Conservation (phyloP, 148 eudicot genomes). For the Rhododendron williamsianum region DNA sequence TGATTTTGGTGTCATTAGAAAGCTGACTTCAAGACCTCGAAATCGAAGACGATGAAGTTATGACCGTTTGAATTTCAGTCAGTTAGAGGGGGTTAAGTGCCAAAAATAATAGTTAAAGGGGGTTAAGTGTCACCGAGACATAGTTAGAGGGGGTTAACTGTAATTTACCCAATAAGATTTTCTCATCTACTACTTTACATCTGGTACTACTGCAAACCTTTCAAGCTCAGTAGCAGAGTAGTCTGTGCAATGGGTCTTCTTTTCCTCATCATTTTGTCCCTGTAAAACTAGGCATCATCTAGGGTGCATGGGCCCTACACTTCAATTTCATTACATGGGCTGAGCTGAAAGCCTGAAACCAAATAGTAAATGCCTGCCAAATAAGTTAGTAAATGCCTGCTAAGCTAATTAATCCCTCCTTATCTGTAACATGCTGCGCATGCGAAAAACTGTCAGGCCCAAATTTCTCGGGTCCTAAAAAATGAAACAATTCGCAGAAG, state of each 20-base stretch:
- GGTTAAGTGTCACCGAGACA: too few relatives aligned
- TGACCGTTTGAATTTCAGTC: too few relatives aligned
- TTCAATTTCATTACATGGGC: not conserved
- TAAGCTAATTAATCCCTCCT: not conserved
- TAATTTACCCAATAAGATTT: too few relatives aligned
- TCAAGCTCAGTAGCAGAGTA: not conserved
- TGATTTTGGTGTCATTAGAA: too few relatives aligned
- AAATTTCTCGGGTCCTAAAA: not conserved
- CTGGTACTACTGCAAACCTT: not conserved
- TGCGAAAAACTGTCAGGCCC: not conserved
- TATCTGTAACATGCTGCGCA: not conserved
- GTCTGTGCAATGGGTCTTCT: not conserved
- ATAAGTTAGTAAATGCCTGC: not conserved
- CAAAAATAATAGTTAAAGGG: too few relatives aligned
- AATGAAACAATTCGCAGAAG: not conserved
- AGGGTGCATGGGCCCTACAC: not conserved
- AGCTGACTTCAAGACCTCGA: too few relatives aligned
- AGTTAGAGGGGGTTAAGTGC: too few relatives aligned
- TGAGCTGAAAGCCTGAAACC: not conserved
- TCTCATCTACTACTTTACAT: not conserved
- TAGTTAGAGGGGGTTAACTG: too few relatives aligned
- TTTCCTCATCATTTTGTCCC: conserved; percentile 5
- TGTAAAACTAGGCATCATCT: not conserved
- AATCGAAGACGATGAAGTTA: too few relatives aligned
- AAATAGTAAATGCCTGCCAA: not conserved